Evolutionary conservation across 164 flowering plant genomes (phyloP).

Genomic region (Annona squamosa): DNA sequence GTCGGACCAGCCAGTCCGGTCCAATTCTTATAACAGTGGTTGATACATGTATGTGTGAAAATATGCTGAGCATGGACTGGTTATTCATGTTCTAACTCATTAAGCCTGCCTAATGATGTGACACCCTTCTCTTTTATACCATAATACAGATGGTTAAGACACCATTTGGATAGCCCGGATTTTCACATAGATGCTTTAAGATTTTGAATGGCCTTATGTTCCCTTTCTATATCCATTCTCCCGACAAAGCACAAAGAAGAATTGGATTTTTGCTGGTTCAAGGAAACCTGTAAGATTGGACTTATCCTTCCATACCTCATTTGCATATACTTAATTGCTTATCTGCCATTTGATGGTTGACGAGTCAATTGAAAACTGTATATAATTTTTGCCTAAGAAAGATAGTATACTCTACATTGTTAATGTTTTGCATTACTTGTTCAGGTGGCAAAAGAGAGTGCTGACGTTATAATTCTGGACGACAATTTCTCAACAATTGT

Average conservation of each 20-base stretch:
- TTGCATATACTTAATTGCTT: neutral
- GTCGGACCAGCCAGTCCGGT: no score
- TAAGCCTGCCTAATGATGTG: neutral
- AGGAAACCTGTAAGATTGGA: neutral
- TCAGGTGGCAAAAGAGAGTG: slow-evolving; percentile 98
- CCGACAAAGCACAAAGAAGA: no score
- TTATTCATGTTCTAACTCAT: neutral
- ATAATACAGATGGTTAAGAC: neutral
- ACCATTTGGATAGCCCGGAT: neutral
- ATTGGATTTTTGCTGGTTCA: neutral
- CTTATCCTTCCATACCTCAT: neutral
- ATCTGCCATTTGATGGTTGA: neutral
- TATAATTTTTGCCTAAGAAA: no score
- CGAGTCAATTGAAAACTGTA: neutral
- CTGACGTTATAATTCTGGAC: slow-evolving; percentile 87
- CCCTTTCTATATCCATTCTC: no score
- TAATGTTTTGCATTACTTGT: neutral
- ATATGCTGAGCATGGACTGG: neutral
- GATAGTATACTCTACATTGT: neutral
- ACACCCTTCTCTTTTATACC: neutral
- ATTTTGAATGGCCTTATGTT: no score
- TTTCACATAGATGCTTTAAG: neutral
- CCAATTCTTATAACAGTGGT: no score
- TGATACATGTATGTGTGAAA: neutral
- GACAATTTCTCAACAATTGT: slow-evolving; percentile 93